These are phyloP conservation scores for Penicillium freii DNA, from an alignment of 2,329 filamentous ascomycete species.

Conservation along the genomic window DNA sequence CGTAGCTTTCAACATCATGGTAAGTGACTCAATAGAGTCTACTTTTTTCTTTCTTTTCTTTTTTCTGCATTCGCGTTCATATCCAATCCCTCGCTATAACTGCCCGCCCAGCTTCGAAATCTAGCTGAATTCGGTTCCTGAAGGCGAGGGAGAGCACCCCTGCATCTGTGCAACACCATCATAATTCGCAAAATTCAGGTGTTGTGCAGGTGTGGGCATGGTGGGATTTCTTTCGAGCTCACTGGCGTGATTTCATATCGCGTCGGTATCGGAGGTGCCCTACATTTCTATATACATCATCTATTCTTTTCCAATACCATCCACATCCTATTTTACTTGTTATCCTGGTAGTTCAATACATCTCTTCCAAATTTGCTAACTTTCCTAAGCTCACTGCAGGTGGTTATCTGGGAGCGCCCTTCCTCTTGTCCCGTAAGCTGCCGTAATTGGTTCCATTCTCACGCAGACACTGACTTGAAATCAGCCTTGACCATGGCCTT, in stretches of 20 bases:
- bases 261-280: slow-evolving; percentile 65
- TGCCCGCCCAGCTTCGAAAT: slow-evolving; percentile 68
- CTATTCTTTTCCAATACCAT: slow-evolving; percentile 25
- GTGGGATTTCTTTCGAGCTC: slow-evolving; percentile 73
- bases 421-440: slow-evolving; percentile 42
- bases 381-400: slow-evolving; percentile 43
- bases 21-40: slow-evolving; percentile 56
- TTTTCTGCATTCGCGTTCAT: slow-evolving; percentile 21
- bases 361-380: slow-evolving; percentile 31
- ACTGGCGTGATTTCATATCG: slow-evolving; percentile 53
- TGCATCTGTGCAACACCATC: slow-evolving; percentile 59
- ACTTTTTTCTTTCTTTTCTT: slow-evolving; percentile 7
- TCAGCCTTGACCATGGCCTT: slow-evolving; percentile 73
- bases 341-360: slow-evolving; percentile 22
- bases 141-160: slow-evolving; percentile 78
- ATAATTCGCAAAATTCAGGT: slow-evolving; percentile 57
- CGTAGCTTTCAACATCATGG: slow-evolving; percentile 68
- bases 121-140: slow-evolving; percentile 80
- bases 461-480: slow-evolving; percentile 43
- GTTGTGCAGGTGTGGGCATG: slow-evolving; percentile 67
- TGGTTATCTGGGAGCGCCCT: slow-evolving; percentile 29
- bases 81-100: slow-evolving; percentile 63
- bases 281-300: slow-evolving; percentile 52
- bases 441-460: slow-evolving; percentile 1
- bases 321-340: slow-evolving; percentile 16